These are phyloP conservation scores for Aspergillus sclerotiicarbonarius DNA, from an alignment of 495 filamentous ascomycete genomes.

Conservation along the genomic window DNA sequence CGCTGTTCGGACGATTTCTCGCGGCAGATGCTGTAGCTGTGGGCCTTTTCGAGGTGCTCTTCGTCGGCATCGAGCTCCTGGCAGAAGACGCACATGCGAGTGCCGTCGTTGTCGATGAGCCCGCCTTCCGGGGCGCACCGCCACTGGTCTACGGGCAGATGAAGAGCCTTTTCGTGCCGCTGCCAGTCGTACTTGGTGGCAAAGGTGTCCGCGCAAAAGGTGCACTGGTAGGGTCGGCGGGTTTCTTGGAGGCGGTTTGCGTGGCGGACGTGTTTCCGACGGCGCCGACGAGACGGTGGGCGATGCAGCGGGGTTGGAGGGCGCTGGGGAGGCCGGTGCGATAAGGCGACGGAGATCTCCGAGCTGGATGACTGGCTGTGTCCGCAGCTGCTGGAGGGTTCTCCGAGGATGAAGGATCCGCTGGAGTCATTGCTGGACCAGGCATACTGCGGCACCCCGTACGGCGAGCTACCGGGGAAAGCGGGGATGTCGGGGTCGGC, in stretches of 20 bases:
- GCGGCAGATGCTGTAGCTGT: conserved; percentile 63
- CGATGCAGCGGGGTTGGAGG: conserved; percentile 10
- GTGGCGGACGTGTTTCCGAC: neutral
- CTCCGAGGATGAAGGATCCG: conserved; percentile 13
- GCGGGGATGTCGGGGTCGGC: conserved; percentile 6
- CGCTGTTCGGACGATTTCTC: conserved; percentile 60
- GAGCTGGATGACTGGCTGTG: conserved; percentile 21
- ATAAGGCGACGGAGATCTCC: conserved; percentile 6
- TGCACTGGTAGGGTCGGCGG: conserved; percentile 54
- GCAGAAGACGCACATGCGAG: conserved; percentile 36
- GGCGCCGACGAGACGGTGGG: conserved; percentile 5
- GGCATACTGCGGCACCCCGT: neutral
- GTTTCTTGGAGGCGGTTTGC: neutral
- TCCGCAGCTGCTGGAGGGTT: conserved; percentile 15
- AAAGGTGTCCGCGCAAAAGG: conserved; percentile 76
- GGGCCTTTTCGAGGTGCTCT: conserved; percentile 35
- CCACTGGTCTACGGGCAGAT: conserved; percentile 72
- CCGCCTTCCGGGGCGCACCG: conserved; percentile 62
- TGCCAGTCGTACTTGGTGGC: conserved; percentile 80
- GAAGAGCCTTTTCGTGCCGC: conserved; percentile 73
- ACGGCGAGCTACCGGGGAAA: neutral
- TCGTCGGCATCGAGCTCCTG: conserved; percentile 4
- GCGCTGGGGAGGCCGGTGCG: neutral
- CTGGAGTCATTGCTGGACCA: conserved; percentile 17
- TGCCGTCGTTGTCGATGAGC: conserved; percentile 42